Evolutionary conservation across 2,329 filamentous ascomycete genomes (phyloP), one percentile per base, ranked within the genome.

Genomic region (Ilyonectria destructans): DNA sequence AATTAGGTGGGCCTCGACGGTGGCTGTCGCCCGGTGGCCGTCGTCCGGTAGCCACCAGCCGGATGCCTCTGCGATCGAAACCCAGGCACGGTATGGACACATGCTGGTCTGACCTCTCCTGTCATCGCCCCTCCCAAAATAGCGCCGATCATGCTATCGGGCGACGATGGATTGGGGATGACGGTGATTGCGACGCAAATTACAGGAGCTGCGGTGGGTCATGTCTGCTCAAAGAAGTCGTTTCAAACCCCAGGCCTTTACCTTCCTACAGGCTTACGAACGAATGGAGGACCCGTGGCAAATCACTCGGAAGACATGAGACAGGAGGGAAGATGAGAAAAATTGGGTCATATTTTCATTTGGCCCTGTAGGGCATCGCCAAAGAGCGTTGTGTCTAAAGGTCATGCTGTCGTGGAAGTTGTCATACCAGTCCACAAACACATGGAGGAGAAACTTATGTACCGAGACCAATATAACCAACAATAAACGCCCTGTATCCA

Each of bases 111-210:
- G 13, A 35, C 43, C 60, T 21, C 60, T 10, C 29, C 33, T 31
- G 43, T 19, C 45, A 51, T 63, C 52, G 51, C 51, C 60, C 31
- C 19, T 43, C 60, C 60, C 43, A 15, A 63, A 63, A 63, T 63
- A 63, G 60, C 54, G 60, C 33, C 60, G 29, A 55, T 48, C 59
- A 35, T n/a, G 40, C 31, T 29, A 46, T 15, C 51, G 49, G 49
- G 29, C 51, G 33, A 23, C 51, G n/a, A 43, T 43, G 40, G 40
- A 43, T 6, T n/a, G 15, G 21, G 37, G 29, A 23, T 19, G 33
- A 17, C 7, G 21, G 9, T 35, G 40, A 23, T 8, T 19, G 17
- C 29, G 29, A 51, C 9, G 33, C 33, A 60, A 54, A 60, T 63
- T 63, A 33, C 54, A 37, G 54, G 60, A 43, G 43, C 23, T 43